Base-by-base conservation (phyloP, 2,329 filamentous ascomycete species). In the Sporothrix pallida region DNA sequence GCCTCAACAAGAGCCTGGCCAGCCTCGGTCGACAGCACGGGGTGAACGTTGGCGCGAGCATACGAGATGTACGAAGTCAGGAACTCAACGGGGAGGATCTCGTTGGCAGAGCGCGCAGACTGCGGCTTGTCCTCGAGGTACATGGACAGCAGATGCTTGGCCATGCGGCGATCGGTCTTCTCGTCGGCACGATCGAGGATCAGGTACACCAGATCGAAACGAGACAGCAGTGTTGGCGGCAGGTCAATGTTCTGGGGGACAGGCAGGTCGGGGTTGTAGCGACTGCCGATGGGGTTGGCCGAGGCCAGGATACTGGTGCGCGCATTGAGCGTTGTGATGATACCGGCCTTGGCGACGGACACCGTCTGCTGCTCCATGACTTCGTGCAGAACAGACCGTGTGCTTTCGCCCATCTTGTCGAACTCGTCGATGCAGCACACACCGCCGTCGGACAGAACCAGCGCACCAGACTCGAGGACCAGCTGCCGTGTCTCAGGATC, bases 191-290 rank as follows among this genome's bases (percentile, higher is more conserved):
- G 93, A 81, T 99, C 96, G 67, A 99, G 90, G 60, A 99, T 96
- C 1, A 99, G 90, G 80, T 99, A 99, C 70, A 99, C 95, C 7
- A 99, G 86, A 81, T 99, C 96, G 81, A 99, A 99, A 86, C 96
- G 92, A 5, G 95, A 98, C 71, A 99, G 88, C 7, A 99, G 87
- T 0, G 96, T 99, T 0, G 96, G 96, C 0, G 96, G 96, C 9
- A 99, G 89, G 80, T 99, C 96, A 78, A 99, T 99, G 82, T 99
- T 99, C 79, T 98, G 95, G 2, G 96, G 96, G 15, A 99, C 96
- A 0, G 96, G 95, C 31, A 99, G 85, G 79, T 97, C 95, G 2
- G 94, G 93, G 82, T 99, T 98, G 85, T 99, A 99, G 80, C 97
- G 95, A 84, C 94, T 97, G 78, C 96, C 96, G 77, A 99, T 98